Evolutionary conservation across 345 rosid species (phyloP), one percentile per base, ranked within the genome.

Genomic region (Carallia brachiata): DNA sequence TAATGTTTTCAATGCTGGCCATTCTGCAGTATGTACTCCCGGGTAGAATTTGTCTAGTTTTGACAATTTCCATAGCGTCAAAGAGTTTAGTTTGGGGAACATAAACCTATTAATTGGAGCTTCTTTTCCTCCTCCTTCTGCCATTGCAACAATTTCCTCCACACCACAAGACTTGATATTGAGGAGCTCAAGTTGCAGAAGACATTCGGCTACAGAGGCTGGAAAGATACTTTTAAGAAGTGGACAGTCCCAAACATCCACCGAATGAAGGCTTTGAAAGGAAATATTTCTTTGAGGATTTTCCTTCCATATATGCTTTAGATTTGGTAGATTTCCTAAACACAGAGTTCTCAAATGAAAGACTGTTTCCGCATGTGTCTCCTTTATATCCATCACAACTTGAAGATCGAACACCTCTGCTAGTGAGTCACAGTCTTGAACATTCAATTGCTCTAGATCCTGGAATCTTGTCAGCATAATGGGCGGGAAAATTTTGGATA

Each of bases 341-440:
- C 0, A 0, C 27, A 62, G 7, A 5, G 1, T 0, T 59, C 37
- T 63, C 34, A 65, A 16, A 5, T 17, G 44, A 36, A 23, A 5
- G 16, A 36, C 61, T 56, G 40, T 6, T 6, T 13, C 4, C 12
- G 8, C 27, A 27, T 15, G 36, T 8, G 19, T 9, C 7, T 52
- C 54, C 4, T 36, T 0, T 55, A 1, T 18, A 10, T 28, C 36
- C 17, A 12, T n/a, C 65, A 39, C 6, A 18, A 15, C 27, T 30
- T 34, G 55, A 16, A 44, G 31, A 61, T 73, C 77, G 62, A 69
- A 78, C 63, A 65, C 48, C 53, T 63, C 62, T 65, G 65, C 53
- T 19, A 73, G 10, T 9, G 67, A 69, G 17, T 19, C 36, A 44
- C 77, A 64, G 39, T 3, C 0, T 1, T 0, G 0, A 2, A 72